Evolutionary conservation across 202 grass and related monocot genomes (phyloP), one percentile per base, ranked within the genome.

Genomic region (Dendrocalamus latiflorus): DNA sequence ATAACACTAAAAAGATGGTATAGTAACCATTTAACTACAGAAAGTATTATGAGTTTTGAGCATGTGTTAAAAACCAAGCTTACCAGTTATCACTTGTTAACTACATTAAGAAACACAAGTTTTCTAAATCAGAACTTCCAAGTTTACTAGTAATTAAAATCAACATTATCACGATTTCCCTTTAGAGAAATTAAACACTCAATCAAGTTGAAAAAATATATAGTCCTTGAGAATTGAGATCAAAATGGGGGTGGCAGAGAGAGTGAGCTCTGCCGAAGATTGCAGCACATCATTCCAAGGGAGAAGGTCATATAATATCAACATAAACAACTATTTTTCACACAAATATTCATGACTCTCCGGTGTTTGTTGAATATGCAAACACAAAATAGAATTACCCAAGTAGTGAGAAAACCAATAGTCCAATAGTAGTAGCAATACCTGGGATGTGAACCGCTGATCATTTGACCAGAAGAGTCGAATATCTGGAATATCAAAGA

Each of bases 401-500:
- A 71, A 54, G 15, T 72, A 86, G 64, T 43, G 68, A 51, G 34
- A 64, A 77, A 85, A 64, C 30, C 42, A 84, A 26, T 68, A 57
- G 60, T 34, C 22, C 28, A 79, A 34, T 17, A 64, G 24, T 45
- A 76, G 59, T 9, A 59, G 53, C 65, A 69, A 75, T 90, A 98
- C 95, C 93, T 97, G 94, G 56, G 91, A 92, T 70, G 93, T 92
- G 88, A 98, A 95, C 38, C 95, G 90, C 71, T 93, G 76, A 89
- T 98, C 91, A 70, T 85, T 88, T 50, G 93, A 93, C 95, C 95
- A 98, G 81, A 98, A 98, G 67, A 98, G 95, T 64, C 95, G 82
- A 58, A 95, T 98, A 74, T 95, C 95, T 72, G 95, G 95, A 85
- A 98, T 98, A 73, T 98, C 93, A 87, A 98, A 98, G 59, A 95